Conservation (phyloP, 1,284 basidiomycete genomes). For the Ceratobasidium sp. region DNA sequence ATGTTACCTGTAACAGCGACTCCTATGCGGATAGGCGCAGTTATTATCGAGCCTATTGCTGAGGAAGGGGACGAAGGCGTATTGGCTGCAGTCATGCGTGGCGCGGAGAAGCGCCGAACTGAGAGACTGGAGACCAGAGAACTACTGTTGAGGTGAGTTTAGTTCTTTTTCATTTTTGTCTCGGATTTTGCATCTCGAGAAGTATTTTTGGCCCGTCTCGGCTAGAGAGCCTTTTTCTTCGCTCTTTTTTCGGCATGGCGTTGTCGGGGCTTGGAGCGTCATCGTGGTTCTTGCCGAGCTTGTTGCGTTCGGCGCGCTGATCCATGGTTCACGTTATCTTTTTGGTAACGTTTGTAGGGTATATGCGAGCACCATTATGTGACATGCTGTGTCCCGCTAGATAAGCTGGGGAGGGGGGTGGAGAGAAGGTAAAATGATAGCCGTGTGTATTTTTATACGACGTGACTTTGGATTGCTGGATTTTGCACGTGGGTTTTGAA, state of each 20-base stretch:
- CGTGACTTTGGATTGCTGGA: background rate
- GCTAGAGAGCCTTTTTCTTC: background rate
- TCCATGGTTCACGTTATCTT: background rate
- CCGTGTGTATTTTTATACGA: slow-evolving; percentile 9
- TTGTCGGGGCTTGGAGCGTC: background rate
- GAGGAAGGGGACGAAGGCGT: slow-evolving; percentile 8
- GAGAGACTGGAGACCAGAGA: slow-evolving; percentile 46
- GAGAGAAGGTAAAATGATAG: slow-evolving; percentile 7
- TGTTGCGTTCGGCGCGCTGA: slow-evolving; percentile 9
- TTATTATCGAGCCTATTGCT: slow-evolving; percentile 18
- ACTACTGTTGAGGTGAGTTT: slow-evolving; percentile 47
- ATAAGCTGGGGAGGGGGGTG: background rate
- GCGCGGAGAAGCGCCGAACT: slow-evolving; percentile 43
- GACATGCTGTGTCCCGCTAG: background rate
- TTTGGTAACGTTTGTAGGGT: slow-evolving; percentile 5
- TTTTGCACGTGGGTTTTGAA: slow-evolving; percentile 2
- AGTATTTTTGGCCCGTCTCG: slow-evolving; percentile 10
- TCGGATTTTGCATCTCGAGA: background rate
- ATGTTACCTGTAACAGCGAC: slow-evolving; percentile 11
- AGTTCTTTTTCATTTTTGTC: background rate
- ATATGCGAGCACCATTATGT: slow-evolving; percentile 14
- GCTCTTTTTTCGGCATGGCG: background rate
- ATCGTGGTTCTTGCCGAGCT: slow-evolving; percentile 15
- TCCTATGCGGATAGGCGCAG: slow-evolving; percentile 25
- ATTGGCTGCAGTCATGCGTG: slow-evolving; percentile 19